Percentiles rank a stretch among this genome's conserved stretches.
phyloP scores from a whole-genome alignment of 495 filamentous ascomycete genomes.

The Friedmanniomyces simplex region DNA sequence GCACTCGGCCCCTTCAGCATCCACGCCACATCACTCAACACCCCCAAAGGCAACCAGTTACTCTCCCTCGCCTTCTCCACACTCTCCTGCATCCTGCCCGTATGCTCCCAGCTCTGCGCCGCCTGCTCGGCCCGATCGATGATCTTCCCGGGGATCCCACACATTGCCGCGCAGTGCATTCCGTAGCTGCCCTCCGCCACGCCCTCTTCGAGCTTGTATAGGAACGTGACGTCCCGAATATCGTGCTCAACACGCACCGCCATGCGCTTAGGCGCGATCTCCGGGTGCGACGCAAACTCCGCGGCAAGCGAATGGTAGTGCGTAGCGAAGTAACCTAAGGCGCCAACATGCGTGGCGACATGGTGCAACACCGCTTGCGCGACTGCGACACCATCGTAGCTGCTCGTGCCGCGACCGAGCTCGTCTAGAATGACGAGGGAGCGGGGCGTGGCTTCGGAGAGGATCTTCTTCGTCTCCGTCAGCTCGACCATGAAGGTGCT shows the following conservation, averaged over 20 bases:
- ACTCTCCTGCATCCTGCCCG: constrained; percentile 76
- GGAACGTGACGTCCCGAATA: constrained; percentile 72
- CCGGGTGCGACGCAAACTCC: constrained; percentile 81
- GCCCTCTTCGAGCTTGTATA: constrained; percentile 90
- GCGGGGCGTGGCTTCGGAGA: constrained; percentile 86
- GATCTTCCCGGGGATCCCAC: constrained; percentile 74
- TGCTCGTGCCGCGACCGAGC: constrained; percentile 85
- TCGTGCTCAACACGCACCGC: constrained; percentile 86
- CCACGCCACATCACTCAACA: constrained; percentile 87
- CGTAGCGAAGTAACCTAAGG: constrained; percentile 93
- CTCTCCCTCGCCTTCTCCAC: constrained; percentile 66
- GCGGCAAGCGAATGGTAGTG: constrained; percentile 91
- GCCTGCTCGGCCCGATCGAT: constrained; percentile 80
- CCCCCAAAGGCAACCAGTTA: constrained; percentile 71
- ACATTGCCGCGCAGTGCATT: constrained; percentile 99
- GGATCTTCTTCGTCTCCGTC: constrained; percentile 96
- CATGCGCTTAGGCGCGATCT: constrained; percentile 80
- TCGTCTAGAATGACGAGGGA: constrained; percentile 97
- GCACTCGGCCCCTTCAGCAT: constrained; percentile 44
- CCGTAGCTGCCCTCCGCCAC: constrained; percentile 97
- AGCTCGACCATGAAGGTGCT: constrained; percentile 98
- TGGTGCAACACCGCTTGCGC: constrained; percentile 95
- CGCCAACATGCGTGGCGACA: constrained; percentile 84
- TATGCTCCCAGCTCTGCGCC: constrained; percentile 94
- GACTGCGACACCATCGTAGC: constrained; percentile 92